Base-by-base conservation (phyloP, 2,329 filamentous ascomycete genomes). In the Paecilomyces variotii region DNA sequence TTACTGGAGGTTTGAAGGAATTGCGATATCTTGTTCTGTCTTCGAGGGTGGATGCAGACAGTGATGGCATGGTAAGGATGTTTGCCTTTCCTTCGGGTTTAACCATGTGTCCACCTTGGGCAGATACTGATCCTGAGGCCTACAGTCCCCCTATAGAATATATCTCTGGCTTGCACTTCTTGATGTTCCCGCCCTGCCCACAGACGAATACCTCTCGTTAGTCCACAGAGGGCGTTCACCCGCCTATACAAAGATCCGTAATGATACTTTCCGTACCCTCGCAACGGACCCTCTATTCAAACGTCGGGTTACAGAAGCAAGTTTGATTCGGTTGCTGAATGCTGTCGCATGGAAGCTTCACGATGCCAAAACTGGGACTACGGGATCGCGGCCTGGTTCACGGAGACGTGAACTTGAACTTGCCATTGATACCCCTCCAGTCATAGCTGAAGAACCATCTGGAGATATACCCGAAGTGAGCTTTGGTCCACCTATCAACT, bases 241-340 rank as follows among this genome's bases (percentile, higher is more conserved):
- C 0, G 92, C 91, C 53, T 96, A 99, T 77, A 86, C 90, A 68
- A 99, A 99, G 78, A 99, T 99, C 71, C 90, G 92, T 72, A 97
- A 99, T 76, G 94, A 99, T 74, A 97, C 94, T 49, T 97, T 97
- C 74, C 90, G 94, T 67, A 99, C 94, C 0, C 81, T 99, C 57
- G 94, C 94, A 32, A 97, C 93, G 56, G 94, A 99, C 69, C 92
- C 93, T n/a, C 84, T 99, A 35, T 99, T 97, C 80, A 90, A 94
- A 61, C 87, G 94, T 32, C 88, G 93, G 59, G 94, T 99, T 60
- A 96, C 91, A 59, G 94, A 99, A 75, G 95, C 95, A 61, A 96
- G 90, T 73, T 79, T 99, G 50, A 97, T 96, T 61, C 89, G 94
- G 11, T 83, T 99, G 3, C 84, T 99, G 59, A 99, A 99, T 72